Evolutionary conservation across 768 basidiomycete species (phyloP).

Genomic region (Suillus paluster): DNA sequence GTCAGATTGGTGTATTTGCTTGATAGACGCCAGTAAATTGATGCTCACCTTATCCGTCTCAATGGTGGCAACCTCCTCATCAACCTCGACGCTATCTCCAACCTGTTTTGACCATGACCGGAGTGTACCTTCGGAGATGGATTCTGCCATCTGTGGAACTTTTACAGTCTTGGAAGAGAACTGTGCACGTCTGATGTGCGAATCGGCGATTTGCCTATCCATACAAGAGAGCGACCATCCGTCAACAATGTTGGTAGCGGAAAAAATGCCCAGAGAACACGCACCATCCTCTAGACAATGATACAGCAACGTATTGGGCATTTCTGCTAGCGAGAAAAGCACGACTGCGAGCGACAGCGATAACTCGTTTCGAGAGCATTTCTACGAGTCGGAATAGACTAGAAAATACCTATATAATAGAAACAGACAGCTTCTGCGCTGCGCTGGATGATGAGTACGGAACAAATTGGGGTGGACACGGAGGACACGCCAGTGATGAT

Average conservation of each 20-base stretch:
- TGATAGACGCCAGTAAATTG: not conserved
- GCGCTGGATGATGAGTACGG: conserved; percentile 1
- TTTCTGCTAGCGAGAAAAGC: conserved; percentile 47
- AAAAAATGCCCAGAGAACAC: conserved; percentile 24
- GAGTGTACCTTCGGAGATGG: conserved; percentile 96
- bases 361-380: conserved; percentile 76
- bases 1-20: conserved; percentile 9
- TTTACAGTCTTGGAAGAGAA: conserved; percentile 89
- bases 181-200: conserved; percentile 56
- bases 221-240: conserved; percentile 6
- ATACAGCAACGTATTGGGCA: conserved; percentile 34
- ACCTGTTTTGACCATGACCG: conserved; percentile 94
- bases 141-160: conserved; percentile 99
- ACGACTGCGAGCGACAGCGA: conserved; percentile 67
- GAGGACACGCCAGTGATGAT: not conserved
- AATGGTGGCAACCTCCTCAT: conserved; percentile 97
- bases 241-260: conserved; percentile 12
- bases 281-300: conserved; percentile 54
- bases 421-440: not conserved
- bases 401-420: not conserved
- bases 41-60: conserved; percentile 94
- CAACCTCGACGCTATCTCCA: conserved; percentile 86
- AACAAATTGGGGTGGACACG: conserved; percentile 4
- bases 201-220: conserved; percentile 51
- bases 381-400: not conserved